A percentile compares a stretch with the other conserved stretches of the same genome.
Evolutionary conservation across 1,284 basidiomycete genomes (phyloP).

Genomic region (Afroboletus lepidellus): DNA sequence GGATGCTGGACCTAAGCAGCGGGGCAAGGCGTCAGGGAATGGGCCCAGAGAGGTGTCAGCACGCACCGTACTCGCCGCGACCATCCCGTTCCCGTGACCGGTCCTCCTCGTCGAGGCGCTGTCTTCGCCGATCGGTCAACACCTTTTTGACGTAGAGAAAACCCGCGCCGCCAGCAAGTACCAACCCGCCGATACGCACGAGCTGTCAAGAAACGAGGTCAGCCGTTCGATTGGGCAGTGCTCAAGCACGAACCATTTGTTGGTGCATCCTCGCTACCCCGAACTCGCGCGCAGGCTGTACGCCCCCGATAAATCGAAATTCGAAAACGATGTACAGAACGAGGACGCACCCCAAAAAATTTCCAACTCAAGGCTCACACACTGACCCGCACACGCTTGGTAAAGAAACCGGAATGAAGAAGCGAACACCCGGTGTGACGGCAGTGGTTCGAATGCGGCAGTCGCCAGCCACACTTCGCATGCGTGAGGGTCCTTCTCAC

Average conservation of each 20-base stretch:
- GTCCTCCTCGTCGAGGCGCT: conserved; percentile 19
- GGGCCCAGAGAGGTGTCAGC: background rate
- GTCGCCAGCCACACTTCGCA: background rate
- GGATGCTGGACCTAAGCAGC: conserved; percentile 1
- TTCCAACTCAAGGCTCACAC: conserved; percentile 3
- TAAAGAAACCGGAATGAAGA: background rate
- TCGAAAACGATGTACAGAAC: background rate
- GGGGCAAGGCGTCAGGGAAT: conserved; percentile 14
- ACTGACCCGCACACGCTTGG: background rate
- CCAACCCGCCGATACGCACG: conserved; percentile 26
- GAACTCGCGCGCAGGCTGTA: too few relatives aligned
- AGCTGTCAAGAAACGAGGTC: conserved; percentile 13
- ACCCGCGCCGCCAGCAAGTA: conserved; percentile 28
- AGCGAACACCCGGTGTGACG: conserved; percentile 1
- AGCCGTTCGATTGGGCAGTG: background rate
- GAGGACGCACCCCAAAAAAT: conserved; percentile 17
- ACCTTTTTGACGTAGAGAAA: conserved; percentile 34
- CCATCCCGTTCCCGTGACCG: conserved; percentile 1
- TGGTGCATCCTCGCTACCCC: conserved; percentile 14
- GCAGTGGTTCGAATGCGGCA: conserved; percentile 2
- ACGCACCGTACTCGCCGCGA: conserved; percentile 4
- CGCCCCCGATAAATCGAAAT: background rate
- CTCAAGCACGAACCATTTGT: conserved; percentile 18
- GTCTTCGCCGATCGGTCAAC: conserved; percentile 28
- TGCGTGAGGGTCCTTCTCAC: conserved; percentile 15